A percentile compares a stretch with the other conserved stretches of the same genome.
These are phyloP conservation scores for Benincasa hispida DNA, from an alignment of 306 rosid genomes.

Conservation along the genomic window DNA sequence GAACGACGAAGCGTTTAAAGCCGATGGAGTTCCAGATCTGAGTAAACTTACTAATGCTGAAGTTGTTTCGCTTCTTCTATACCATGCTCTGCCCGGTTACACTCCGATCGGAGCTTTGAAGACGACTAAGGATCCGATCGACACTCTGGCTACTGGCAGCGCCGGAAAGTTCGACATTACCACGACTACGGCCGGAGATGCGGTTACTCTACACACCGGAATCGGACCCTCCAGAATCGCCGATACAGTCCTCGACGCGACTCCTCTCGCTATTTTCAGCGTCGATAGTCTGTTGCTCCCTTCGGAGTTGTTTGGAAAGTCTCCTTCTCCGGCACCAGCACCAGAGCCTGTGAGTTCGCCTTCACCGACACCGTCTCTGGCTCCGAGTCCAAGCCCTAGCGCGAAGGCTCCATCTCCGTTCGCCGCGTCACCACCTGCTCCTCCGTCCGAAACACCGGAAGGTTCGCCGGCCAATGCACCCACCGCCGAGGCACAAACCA, in stretches of 20 bases:
- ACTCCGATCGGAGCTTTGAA: constrained; percentile 63
- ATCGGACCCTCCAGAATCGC: constrained; percentile 64
- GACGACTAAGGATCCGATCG: constrained; percentile 37
- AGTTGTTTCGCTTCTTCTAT: constrained; percentile 50
- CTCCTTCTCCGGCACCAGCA: constrained; percentile 75
- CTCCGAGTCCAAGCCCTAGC: constrained; percentile 27
- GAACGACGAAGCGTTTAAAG: constrained; percentile 77
- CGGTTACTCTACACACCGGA: constrained; percentile 74
- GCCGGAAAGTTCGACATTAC: constrained; percentile 64
- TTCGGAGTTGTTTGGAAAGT: constrained; percentile 40
- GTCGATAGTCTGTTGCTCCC: constrained; percentile 74
- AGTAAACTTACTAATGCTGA: constrained; percentile 76
- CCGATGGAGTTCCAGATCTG: constrained; percentile 62
- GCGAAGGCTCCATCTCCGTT: constrained; percentile 47
- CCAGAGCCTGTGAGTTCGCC: constrained; percentile 36
- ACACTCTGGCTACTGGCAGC: constrained; percentile 56
- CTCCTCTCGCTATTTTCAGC: constrained; percentile 54
- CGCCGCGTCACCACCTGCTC: constrained; percentile 67
- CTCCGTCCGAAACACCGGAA: constrained; percentile 29
- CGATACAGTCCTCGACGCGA: constrained; percentile 52
- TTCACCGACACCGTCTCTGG: constrained; percentile 30
- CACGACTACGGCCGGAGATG: constrained; percentile 42
- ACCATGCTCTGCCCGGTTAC: constrained; percentile 51
- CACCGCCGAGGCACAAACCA: constrained; percentile 27
- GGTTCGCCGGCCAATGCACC: constrained; percentile 51